Base-by-base conservation (phyloP, 257 asterid species). In the Penstemon davidsonii region DNA sequence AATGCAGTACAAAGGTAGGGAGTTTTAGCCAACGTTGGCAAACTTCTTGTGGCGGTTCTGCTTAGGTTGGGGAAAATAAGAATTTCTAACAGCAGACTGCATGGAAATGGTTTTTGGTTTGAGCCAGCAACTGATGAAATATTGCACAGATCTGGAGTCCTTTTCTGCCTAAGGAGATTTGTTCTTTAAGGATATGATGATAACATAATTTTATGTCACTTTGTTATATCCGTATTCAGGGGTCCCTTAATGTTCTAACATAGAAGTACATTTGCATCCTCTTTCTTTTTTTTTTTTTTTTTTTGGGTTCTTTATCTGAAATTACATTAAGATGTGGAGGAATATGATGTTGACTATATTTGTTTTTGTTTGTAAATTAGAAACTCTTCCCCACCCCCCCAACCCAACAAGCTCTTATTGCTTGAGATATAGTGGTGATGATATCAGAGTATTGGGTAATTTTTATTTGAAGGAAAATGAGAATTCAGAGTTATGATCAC, bases 1-100 rank as follows among this genome's bases (percentile, higher is more conserved):
- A 25, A 25, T 25, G 33, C 33, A 25, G 33, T 25, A 25, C 33
- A 25, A 25, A 25, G 95, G 98, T 66, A 82, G 96, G 76, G 96
- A 86, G 49, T 82, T 49, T 76, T 80, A 79, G 78, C 66, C 54
- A 56, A 75, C 47, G 18, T 62, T 59, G 60, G 71, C 42, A 60
- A 52, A 57, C 66, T 33, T 43, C 46, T 25, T 44, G 59, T 57
- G n/a, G 64, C 47, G 45, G 72, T 60, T 46, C 43, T 41, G 36
- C 51, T 60, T 54, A 25, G 73, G 78, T 71, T 11, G 45, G 11
- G 75, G 33, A 2, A 73, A 75, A 58, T 68, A 62, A 46, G 33
- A 81, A 43, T 64, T 70, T 78, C 78, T 62, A 68, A 56, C 42
- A 56, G 33, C 33, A 25, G 66, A 70, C 78, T 73, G 80, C 80